Base-by-base conservation (phyloP, 352 stramenopile species). In the Globisporangium nodosum region DNA sequence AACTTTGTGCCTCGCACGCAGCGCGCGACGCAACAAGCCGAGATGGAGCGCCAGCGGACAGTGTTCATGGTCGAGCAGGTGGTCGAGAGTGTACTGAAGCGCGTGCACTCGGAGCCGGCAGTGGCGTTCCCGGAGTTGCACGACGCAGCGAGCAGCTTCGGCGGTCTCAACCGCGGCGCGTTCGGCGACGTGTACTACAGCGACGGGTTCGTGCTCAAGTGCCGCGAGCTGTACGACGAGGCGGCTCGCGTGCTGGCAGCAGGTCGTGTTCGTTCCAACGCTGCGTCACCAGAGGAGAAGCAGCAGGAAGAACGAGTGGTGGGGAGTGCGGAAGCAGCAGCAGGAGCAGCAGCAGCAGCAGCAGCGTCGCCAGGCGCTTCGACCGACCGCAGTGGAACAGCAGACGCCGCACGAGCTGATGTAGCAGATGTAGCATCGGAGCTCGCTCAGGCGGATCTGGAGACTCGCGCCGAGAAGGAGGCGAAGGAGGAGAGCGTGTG, bases 51-150 rank as follows among this genome's bases (percentile, higher is more conserved):
- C 15, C 52, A 49, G 40, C 58, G 77, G 37, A 81, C 54, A 1
- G 9, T 50, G 15, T 88, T 85, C 46, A 76, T 88, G 62, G 64
- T 79, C 6, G 70, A 78, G 51, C 70, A 75, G 43, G 49, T 93
- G 3, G 65, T 93, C 6, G 70, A 85, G 49, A 66, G 87, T 33
- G 63, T 91, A 3, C 40, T 93, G 24, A 20, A 58, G 18, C 52
- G 52, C 9, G 61, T 92, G 5, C 61, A 78, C 12, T 57, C 80
- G 9, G 52, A 20, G 1, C 65, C 65, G 3, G 58, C n/a, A 31
- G 61, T 74, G 6, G 59, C 61, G n/a, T 66, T 68, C 8, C 49
- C 47, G 4, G 58, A 58, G 16, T 81, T 87, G 31, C 73, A 82
- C 51, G 58, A 64, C 7, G n/a, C n/a, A 3, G 50, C 55, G 9